These are phyloP conservation scores for Ceratobasidium sp. DNA, from an alignment of 1,284 basidiomycete species.

Conservation along the genomic window DNA sequence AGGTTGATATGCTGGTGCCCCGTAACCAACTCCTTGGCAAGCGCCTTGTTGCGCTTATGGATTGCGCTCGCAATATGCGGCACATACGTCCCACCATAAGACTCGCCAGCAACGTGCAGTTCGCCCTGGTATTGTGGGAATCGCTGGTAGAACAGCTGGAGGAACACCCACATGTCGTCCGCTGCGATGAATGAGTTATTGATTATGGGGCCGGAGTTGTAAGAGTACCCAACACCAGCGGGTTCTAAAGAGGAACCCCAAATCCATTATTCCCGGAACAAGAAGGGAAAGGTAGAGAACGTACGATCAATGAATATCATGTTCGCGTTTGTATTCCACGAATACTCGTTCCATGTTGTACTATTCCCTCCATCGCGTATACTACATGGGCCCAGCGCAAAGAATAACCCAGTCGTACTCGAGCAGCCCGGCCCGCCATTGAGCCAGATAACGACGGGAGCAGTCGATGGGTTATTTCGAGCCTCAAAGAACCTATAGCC, in stretches of 20 bases:
- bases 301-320: slow-evolving; percentile 61
- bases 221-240: slow-evolving; percentile 66
- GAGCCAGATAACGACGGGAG: slow-evolving; percentile 64
- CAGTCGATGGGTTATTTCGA: slow-evolving; percentile 61
- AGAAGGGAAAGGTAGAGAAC: neutral
- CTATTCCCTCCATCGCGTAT: slow-evolving; percentile 61
- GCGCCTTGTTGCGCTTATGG: slow-evolving; percentile 58
- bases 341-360: slow-evolving; percentile 63
- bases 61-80: slow-evolving; percentile 60
- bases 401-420: slow-evolving; percentile 57
- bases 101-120: slow-evolving; percentile 63
- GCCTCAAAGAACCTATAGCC: slow-evolving; percentile 59
- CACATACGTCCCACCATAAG: slow-evolving; percentile 65
- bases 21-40: slow-evolving; percentile 47
- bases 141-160: slow-evolving; percentile 64
- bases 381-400: slow-evolving; percentile 66
- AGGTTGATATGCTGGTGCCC: slow-evolving; percentile 56
- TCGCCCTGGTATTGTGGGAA: slow-evolving; percentile 53
- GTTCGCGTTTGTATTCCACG: slow-evolving; percentile 64
- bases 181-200: slow-evolving; percentile 60
- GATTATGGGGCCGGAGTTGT: slow-evolving; percentile 59
- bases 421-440: slow-evolving; percentile 62
- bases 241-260: slow-evolving; percentile 53
- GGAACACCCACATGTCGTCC: slow-evolving; percentile 66
- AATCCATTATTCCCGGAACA: too few relatives aligned